Evolutionary conservation across 441 rosid genomes (phyloP).

Genomic region (Pelargonium fulgidum): DNA sequence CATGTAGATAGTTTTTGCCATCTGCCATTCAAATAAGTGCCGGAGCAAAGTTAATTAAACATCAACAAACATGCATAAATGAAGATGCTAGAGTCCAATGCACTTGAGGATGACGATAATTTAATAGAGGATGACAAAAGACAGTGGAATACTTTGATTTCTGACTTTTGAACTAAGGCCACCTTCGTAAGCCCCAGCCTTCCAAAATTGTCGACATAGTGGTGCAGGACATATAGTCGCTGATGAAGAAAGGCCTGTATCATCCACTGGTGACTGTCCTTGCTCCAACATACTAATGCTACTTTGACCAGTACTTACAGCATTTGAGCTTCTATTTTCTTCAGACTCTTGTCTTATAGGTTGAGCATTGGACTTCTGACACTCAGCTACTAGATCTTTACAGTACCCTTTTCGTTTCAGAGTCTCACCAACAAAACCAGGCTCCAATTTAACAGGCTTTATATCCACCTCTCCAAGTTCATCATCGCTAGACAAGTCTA

Average conservation of each 20-base stretch:
- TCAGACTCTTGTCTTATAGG: constrained; percentile 40
- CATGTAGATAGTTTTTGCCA: constrained; percentile 76
- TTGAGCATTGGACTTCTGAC: constrained; percentile 24
- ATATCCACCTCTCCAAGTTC: constrained; percentile 29
- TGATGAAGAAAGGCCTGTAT: constrained; percentile 53
- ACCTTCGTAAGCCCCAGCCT: constrained; percentile 64
- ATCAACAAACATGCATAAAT: constrained; percentile 13
- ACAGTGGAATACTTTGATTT: constrained; percentile 49
- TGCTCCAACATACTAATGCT: constrained; percentile 62
- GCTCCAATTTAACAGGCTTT: constrained; percentile 47
- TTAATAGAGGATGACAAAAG: constrained; percentile 5
- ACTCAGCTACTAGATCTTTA: constrained; percentile 19
- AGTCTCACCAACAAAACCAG: constrained; percentile 23
- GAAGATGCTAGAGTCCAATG: constrained; percentile 1
- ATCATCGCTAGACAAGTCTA: constrained; percentile 35
- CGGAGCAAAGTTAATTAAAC: constrained; percentile 15
- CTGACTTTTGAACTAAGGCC: constrained; percentile 42
- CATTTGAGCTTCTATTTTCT: constrained; percentile 20
- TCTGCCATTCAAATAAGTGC: constrained; percentile 27
- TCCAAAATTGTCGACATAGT: constrained; percentile 86
- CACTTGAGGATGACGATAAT: background rate
- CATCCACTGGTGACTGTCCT: constrained; percentile 62
- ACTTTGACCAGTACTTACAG: constrained; percentile 43
- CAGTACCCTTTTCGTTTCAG: constrained; percentile 15
- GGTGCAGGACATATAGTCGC: constrained; percentile 61